Evolutionary conservation across 352 stramenopile species (phyloP).

Genomic region (Phytophthora fragariae): DNA sequence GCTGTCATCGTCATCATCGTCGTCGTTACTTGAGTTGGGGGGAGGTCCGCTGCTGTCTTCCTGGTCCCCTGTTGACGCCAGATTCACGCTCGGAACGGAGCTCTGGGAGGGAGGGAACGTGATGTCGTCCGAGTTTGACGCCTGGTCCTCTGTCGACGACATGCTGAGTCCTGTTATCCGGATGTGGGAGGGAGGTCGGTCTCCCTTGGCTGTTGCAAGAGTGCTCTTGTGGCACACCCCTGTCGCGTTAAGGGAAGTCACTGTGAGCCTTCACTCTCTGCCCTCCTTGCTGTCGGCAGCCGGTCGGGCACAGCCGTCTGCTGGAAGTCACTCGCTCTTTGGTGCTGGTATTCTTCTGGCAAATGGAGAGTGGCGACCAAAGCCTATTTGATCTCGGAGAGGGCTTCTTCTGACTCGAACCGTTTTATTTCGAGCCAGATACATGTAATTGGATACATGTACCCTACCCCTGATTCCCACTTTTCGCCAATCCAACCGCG

Average conservation of each 20-base stretch:
- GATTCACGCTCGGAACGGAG: constrained; percentile 5
- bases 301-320: neutral
- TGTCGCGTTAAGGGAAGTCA: constrained; percentile 8
- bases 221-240: neutral
- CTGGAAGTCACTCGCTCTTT: neutral
- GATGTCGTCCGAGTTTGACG: constrained; percentile 36
- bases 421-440: constrained; percentile 27
- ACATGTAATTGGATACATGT: neutral
- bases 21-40: neutral
- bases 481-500: constrained; percentile 11
- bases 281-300: neutral
- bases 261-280: constrained; percentile 11
- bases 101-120: constrained; percentile 28
- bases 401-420: constrained; percentile 17
- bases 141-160: constrained; percentile 21
- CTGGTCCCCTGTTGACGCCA: constrained; percentile 13
- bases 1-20: constrained; percentile 13
- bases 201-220: constrained; percentile 9
- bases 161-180: constrained; percentile 16
- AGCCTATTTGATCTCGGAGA: constrained; percentile 4
- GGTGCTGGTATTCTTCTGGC: neutral
- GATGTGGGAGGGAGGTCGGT: neutral
- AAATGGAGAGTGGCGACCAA: constrained; percentile 21
- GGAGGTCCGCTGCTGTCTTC: constrained; percentile 6
- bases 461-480: constrained; percentile 11